Base-by-base conservation (phyloP, 225 moss, liverwort and hornwort species). In the Sphagnum contortum region DNA sequence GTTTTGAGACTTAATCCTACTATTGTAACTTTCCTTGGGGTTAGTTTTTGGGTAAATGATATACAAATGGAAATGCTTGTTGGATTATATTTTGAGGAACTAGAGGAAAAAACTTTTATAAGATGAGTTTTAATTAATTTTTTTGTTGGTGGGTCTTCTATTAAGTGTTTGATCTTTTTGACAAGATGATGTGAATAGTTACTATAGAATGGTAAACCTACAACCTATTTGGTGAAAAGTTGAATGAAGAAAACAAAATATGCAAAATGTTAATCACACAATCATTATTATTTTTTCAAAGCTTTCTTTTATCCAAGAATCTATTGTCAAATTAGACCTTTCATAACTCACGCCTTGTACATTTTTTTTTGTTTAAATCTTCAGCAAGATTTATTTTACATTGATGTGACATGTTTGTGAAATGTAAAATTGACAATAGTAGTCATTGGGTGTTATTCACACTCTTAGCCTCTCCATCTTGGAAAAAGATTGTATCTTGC, bases 241-340 rank as follows among this genome's bases (percentile, higher is more conserved):
- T 85, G 11, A 92, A 87, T 59, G 73, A 83, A 48, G 72, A 71
- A 45, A 75, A 80, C 78, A 81, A 45, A 76, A 74, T 55, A 69
- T 76, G 62, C 74, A 86, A 52, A 70, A 56, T 5, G 60, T 88
- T 3, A 80, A 76, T 59, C 77, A 81, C 57, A 52, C 74, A 46
- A 69, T 92, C 29, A 69, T 81, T 69, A 89, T 88, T 50, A 77
- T 87, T 12, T 69, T 85, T 45, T 88, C 95, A 0, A 92, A 96
- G 78, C 88, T 92, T 3, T 78, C 95, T 61, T 75, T 92, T 57
- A 80, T 79, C 61, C 90, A 96, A 80, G 92, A 88, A 8, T 54
- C 44, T 52, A 48, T 57, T 49, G 12, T 14, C 49, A 4, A 66
- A 8, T 44, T 12, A 48, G 13, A 14, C 5, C 2, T 65, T n/a